phyloP scores from a whole-genome alignment of 2,329 filamentous ascomycete genomes.

The Talaromyces pinophilus region DNA sequence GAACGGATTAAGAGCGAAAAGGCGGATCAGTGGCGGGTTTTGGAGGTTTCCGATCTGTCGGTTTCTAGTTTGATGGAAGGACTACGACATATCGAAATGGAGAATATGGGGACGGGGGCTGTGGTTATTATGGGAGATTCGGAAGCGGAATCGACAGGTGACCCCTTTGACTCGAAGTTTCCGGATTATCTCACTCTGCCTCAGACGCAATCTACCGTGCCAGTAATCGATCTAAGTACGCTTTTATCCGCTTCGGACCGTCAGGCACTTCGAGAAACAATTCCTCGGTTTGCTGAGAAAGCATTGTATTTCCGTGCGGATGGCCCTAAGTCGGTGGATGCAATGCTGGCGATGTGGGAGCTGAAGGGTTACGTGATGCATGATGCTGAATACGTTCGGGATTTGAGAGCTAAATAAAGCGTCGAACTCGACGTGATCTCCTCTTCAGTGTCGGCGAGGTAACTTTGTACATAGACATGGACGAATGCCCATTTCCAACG shows the following conservation, averaged over 20 bases:
- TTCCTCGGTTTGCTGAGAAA: constrained; percentile 34
- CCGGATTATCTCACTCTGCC: constrained; percentile 37
- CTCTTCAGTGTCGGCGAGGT: no score
- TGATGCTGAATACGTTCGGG: constrained; percentile 16
- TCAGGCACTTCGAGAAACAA: constrained; percentile 31
- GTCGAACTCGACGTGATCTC: not conserved
- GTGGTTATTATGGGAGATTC: constrained; percentile 17
- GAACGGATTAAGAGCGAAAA: constrained; percentile 8
- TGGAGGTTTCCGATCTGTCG: constrained; percentile 10
- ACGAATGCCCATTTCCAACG: no score
- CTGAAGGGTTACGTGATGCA: constrained; percentile 36
- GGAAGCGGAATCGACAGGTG: not conserved
- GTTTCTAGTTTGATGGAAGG: constrained; percentile 10
- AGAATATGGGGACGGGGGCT: constrained; percentile 18
- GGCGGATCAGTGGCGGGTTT: constrained; percentile 14
- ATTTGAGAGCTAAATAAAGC: not conserved
- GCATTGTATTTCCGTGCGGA: constrained; percentile 42
- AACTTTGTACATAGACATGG: not conserved
- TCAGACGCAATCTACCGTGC: constrained; percentile 34
- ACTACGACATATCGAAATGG: constrained; percentile 16
- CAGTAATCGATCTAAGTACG: constrained; percentile 40
- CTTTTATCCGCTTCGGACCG: constrained; percentile 37
- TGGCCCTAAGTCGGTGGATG: constrained; percentile 30
- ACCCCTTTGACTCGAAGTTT: constrained; percentile 20
- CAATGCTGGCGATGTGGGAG: constrained; percentile 44